These are phyloP conservation scores for Streptanthus diversifolius DNA, from an alignment of 345 rosid genomes.

Conservation along the genomic window DNA sequence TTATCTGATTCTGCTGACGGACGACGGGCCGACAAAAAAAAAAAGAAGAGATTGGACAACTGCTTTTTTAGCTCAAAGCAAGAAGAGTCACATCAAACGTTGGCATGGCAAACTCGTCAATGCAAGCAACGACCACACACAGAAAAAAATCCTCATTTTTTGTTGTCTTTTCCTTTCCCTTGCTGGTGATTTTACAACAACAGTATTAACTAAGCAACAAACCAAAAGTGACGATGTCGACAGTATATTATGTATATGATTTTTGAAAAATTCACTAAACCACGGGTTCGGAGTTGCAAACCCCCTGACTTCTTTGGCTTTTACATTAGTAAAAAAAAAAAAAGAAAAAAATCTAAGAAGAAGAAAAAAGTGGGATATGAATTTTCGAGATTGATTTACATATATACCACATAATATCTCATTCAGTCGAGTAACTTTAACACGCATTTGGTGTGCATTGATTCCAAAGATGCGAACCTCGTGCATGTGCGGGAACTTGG, in stretches of 20 bases:
- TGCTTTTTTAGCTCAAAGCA: not conserved
- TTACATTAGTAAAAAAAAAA: not conserved
- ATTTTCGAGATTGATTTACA: not conserved
- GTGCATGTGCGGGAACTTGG: constrained; percentile 80
- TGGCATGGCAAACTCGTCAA: not conserved
- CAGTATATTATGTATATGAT: not conserved
- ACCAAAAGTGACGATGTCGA: not conserved
- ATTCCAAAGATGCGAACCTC: constrained; percentile 79
- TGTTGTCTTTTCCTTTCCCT: not conserved
- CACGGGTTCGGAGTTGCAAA: constrained; percentile 19
- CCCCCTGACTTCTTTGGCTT: constrained; percentile 13
- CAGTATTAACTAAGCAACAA: not conserved
- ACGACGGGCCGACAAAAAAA: not conserved
- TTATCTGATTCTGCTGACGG: not conserved
- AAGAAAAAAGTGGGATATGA: not conserved
- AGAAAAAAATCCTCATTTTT: too few species aligned
- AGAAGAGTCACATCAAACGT: not conserved
- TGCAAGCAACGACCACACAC: not conserved
- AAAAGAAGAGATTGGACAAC: not conserved
- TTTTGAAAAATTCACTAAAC: not conserved
- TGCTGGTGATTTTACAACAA: not conserved
- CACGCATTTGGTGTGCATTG: constrained; percentile 31
- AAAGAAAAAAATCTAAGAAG: not conserved
- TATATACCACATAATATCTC: not conserved
- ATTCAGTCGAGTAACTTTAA: not conserved